Percentiles rank a stretch among this genome's conserved stretches.
phyloP scores from a whole-genome alignment of 2,329 filamentous ascomycete genomes.

The Thelonectria discophora region DNA sequence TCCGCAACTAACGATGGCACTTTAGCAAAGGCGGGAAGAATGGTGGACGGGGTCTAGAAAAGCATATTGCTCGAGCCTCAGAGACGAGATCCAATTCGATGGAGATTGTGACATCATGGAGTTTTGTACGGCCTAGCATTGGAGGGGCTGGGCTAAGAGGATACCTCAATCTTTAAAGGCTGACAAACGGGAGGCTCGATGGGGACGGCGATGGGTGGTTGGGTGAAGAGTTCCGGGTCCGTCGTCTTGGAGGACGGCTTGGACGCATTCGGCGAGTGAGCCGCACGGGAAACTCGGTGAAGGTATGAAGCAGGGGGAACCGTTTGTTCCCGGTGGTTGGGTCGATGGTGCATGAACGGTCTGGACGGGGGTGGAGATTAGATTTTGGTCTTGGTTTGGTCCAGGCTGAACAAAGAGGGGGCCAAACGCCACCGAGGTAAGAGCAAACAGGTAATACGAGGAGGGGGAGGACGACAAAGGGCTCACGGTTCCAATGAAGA shows the following conservation, averaged over 20 bases:
- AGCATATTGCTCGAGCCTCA: background rate
- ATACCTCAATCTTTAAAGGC: background rate
- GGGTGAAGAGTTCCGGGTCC: background rate
- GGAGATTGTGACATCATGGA: constrained; percentile 40
- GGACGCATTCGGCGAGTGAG: background rate
- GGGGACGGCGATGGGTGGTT: background rate
- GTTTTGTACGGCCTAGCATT: constrained; percentile 29
- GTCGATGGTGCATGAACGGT: background rate
- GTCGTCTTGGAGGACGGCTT: background rate
- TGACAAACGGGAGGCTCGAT: background rate
- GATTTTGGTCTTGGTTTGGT: too few relatives aligned
- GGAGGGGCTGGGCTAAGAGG: background rate
- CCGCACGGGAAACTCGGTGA: background rate
- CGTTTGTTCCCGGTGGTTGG: background rate
- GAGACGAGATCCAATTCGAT: background rate
- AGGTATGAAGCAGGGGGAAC: background rate
- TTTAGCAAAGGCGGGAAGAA: background rate
- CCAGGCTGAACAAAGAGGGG: background rate
- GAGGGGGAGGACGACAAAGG: background rate
- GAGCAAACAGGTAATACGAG: background rate
- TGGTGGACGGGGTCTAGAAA: background rate
- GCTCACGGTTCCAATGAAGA: too few relatives aligned
- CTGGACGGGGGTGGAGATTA: background rate
- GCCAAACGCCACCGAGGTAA: background rate
- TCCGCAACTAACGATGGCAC: background rate